Percentiles rank a stretch among this genome's conserved stretches.
Evolutionary conservation across 345 rosid genomes (phyloP).

Genomic region (Rhodamnia argentea): DNA sequence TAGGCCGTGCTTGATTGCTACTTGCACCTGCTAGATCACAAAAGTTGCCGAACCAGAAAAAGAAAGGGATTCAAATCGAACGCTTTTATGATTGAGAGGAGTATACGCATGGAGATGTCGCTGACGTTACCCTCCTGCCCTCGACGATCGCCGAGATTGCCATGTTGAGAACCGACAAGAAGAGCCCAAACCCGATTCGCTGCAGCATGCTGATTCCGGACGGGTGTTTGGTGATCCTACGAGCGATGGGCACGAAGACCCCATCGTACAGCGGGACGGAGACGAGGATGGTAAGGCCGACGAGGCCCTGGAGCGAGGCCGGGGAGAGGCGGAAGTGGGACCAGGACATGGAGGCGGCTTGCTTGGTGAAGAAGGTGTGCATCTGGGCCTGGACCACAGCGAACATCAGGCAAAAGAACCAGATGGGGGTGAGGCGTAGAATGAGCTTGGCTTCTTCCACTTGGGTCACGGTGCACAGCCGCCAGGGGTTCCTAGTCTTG

Average conservation of each 20-base stretch:
- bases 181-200: conserved; percentile 67
- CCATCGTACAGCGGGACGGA: conserved; percentile 53
- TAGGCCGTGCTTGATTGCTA: conserved; percentile 42
- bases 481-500: conserved; percentile 53
- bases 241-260: conserved; percentile 46
- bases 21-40: conserved; percentile 3
- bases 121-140: conserved; percentile 23
- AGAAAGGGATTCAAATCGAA: not conserved
- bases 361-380: conserved; percentile 82
- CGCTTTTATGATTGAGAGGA: not conserved
- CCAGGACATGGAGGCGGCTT: conserved; percentile 58
- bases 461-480: conserved; percentile 66
- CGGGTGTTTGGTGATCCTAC: conserved; percentile 48
- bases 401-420: conserved; percentile 76
- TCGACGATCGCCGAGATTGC: conserved; percentile 54
- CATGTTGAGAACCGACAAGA: conserved; percentile 53
- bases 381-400: conserved; percentile 45
- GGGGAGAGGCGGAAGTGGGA: conserved; percentile 57
- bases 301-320: conserved; percentile 62
- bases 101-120: not conserved
- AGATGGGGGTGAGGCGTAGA: conserved; percentile 60
- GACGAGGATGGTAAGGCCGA: conserved; percentile 61
- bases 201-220: conserved; percentile 77
- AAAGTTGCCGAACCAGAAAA: not conserved
- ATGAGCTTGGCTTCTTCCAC: conserved; percentile 86